Base-by-base conservation (phyloP, 1,284 basidiomycete species). In the Neolentinus lepideus region DNA sequence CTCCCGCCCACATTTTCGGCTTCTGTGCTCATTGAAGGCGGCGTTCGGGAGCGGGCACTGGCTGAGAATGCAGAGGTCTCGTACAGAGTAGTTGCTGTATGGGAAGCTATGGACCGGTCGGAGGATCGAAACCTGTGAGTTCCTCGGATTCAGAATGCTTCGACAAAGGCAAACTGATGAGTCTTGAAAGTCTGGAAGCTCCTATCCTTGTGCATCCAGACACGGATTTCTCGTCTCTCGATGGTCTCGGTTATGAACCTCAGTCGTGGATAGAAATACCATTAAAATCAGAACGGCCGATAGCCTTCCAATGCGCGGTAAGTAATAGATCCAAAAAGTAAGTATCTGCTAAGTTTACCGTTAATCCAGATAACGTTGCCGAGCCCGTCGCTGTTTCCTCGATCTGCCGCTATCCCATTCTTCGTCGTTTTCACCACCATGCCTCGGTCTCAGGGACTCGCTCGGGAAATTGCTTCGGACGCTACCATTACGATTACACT, bases 381-480 rank as follows among this genome's bases (percentile, higher is more conserved):
- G 16, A 77, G 74, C 35, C 74, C 79, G 10, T 71, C 78, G 10
- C 75, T 75, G 6, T 87, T 87, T 68, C 72, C 78, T 59, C 82
- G 85, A 11, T 66, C 73, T 29, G 75, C 75, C 12, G 75, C 76
- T 25, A 77, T 88, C 54, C 79, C 84, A 24, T 88, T 81, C 63
- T 88, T 82, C 62, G 84, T 87, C 47, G 81, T 88, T 25, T 88
- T 87, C 66, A 78, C 79, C 12, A 87, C 86, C 21, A 78, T 69
- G 6, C 79, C 81, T 16, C 74, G 79, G 36, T 83, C 78, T 16
- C 65, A 71, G 0, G 61, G 67, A 16, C 69, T 87, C 38, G 76
- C 81, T 6, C 76, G 75, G 54, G 85, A 88, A 63, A 84, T 88
- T 33, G 80, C 84, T 9, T 65, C 81, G 2, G 85, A 88, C 66